Evolutionary conservation across 139 green algal species (phyloP), one percentile per base, ranked within the genome.

Genomic region (Chlamydomonas applanata): DNA sequence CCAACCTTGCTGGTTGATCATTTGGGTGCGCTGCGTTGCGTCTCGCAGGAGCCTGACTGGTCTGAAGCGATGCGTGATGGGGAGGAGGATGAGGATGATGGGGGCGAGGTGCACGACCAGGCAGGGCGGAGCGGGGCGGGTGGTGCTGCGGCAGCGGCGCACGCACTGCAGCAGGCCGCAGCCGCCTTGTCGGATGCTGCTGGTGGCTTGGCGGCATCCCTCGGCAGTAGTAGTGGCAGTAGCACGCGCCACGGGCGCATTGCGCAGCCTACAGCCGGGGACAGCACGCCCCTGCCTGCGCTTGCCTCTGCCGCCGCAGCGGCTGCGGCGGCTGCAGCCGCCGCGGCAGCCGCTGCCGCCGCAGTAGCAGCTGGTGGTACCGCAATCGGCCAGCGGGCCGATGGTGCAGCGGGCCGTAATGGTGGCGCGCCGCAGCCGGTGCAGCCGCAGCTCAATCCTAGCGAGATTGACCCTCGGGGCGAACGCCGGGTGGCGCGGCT

Each of bases 21-120:
- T 0, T 79, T 90, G 19, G 54, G 94, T 25, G 52, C 67, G 9
- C 34, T 61, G 22, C 56, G 83, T 71, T 94, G 84, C 30, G 40
- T 81, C 22, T 75, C 94, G 57, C 88, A 92, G 59, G 32, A 89
- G 72, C 79, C 72, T 2, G 82, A 87, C 72, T 87, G 76, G 77
- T 74, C 72, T 2, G 32, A 79, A 32, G 83, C 69, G 0, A 27
- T 76, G 16, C 11, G 29, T 24, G 70, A 5, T 29, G 66, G 69
- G 20, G 73, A 80, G 3, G 76, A 86, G 13, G 71, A 60, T 16
- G 75, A 17, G 5, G 73, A 54, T 2, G 74, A 66, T 19, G 63
- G 40, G 44, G 71, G 71, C 5, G 49, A 24, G 3, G 73, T 64
- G 35, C 45, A 64, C 19, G 19, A 52, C 61, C 33, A 61, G 52